Conservation (phyloP, 2,329 filamentous ascomycete species). For the Alternaria brassicae region DNA sequence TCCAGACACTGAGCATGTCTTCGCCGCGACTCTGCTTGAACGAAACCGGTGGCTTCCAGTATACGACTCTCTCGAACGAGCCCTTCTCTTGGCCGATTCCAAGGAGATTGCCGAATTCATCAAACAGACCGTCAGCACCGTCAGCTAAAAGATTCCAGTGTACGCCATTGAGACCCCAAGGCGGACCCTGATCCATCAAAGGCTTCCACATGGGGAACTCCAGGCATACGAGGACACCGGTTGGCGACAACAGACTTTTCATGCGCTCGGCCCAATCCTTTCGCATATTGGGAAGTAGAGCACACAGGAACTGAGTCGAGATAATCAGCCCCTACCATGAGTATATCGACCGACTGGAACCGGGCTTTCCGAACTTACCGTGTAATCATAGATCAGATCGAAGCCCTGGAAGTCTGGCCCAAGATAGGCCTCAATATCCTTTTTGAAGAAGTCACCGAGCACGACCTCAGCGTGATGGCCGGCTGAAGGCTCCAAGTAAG, state of each 20-base stretch:
- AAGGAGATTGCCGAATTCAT: constrained; percentile 16
- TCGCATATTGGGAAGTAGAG: constrained; percentile 61
- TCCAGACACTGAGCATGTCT: constrained; percentile 29
- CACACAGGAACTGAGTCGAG: constrained; percentile 62
- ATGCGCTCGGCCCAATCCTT: constrained; percentile 63
- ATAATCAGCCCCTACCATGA: not conserved
- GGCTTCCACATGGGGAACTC: constrained; percentile 78
- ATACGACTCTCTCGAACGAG: constrained; percentile 17
- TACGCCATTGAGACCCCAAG: constrained; percentile 68
- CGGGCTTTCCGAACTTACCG: constrained; percentile 48
- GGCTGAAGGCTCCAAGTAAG: constrained; percentile 15
- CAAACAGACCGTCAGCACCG: constrained; percentile 19
- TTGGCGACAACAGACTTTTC: constrained; percentile 59
- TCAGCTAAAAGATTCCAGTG: constrained; percentile 23
- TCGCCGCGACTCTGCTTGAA: constrained; percentile 25
- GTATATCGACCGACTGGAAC: not conserved
- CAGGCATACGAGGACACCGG: constrained; percentile 65
- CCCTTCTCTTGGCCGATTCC: constrained; percentile 4
- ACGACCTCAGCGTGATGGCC: constrained; percentile 58
- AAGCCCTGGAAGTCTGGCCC: constrained; percentile 44
- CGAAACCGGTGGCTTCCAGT: constrained; percentile 25
- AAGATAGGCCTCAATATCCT: constrained; percentile 58
- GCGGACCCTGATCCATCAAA: constrained; percentile 70
- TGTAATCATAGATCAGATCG: constrained; percentile 69
- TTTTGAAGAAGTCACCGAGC: constrained; percentile 69